phyloP scores from a whole-genome alignment of 1,284 basidiomycete genomes.

The Marasmius oreades region DNA sequence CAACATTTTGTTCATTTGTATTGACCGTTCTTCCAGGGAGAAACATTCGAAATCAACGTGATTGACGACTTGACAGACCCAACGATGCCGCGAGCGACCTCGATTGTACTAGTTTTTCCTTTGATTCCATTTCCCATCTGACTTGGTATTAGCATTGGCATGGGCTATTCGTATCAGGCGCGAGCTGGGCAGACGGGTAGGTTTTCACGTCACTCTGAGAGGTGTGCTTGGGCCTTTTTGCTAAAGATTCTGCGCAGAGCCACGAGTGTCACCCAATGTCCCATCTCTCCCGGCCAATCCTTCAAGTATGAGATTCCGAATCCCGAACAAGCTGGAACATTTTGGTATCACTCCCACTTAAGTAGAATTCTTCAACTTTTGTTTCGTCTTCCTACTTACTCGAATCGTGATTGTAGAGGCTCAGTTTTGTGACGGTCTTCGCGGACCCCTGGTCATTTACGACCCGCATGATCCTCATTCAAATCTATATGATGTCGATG shows the following conservation, averaged over 20 bases:
- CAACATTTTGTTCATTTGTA: not conserved
- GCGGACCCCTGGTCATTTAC: not conserved
- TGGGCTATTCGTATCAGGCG: not conserved
- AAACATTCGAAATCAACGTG: not conserved
- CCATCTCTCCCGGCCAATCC: slow-evolving; percentile 5
- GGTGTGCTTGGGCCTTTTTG: no score
- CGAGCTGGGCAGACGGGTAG: not conserved
- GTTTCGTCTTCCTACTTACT: not conserved
- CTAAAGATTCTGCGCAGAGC: not conserved
- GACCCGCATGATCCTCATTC: slow-evolving; percentile 1
- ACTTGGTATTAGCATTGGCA: not conserved
- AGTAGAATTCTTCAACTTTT: not conserved
- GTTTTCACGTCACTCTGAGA: not conserved
- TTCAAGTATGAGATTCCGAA: slow-evolving; percentile 1
- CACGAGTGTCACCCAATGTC: slow-evolving; percentile 1
- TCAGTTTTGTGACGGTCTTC: not conserved
- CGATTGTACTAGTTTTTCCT: not conserved
- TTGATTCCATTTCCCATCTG: no score
- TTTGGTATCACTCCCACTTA: slow-evolving; percentile 4
- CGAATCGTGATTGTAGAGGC: not conserved
- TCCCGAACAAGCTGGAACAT: slow-evolving; percentile 1
- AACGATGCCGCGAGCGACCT: not conserved
- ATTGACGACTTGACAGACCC: not conserved
- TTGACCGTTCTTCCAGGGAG: not conserved
- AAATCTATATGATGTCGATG: not conserved